Evolutionary conservation across 345 rosid species (phyloP).

Genomic region (Melastoma malabathricum): DNA sequence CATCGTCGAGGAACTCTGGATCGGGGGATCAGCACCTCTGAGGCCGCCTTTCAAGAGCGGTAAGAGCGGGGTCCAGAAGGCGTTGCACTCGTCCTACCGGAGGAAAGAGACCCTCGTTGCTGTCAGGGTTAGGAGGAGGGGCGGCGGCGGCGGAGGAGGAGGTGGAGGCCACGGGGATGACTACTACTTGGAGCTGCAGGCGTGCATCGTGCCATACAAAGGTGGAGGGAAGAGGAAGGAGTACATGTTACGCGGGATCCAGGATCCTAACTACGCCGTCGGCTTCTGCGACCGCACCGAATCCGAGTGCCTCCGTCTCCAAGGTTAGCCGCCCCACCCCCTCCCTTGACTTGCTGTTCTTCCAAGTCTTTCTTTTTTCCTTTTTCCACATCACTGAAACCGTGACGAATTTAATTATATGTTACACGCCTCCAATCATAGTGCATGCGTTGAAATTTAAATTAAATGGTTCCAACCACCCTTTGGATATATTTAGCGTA

Average conservation of each 20-base stretch:
- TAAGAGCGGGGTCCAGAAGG: constrained; percentile 58
- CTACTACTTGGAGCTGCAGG: constrained; percentile 59
- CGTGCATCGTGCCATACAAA: constrained; percentile 84
- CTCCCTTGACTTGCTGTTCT: not conserved
- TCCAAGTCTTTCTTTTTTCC: not conserved
- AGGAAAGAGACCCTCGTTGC: constrained; percentile 67
- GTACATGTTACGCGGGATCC: constrained; percentile 72
- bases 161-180: constrained; percentile 15
- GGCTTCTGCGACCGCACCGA: constrained; percentile 82
- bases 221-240: constrained; percentile 46
- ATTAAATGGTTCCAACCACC: too few relatives aligned
- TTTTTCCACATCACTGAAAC: too few relatives aligned
- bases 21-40: constrained; percentile 31
- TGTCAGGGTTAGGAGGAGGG: constrained; percentile 65
- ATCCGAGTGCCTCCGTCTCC: constrained; percentile 66
- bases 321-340: constrained; percentile 39
- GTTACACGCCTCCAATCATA: too few relatives aligned
- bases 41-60: constrained; percentile 86
- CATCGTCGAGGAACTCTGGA: constrained; percentile 73
- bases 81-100: constrained; percentile 55
- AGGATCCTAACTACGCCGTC: constrained; percentile 80
- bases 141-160: not conserved
- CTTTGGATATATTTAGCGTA: too few relatives aligned
- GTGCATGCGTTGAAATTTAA: too few relatives aligned
- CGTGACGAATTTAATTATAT: too few relatives aligned